Evolutionary conservation across 1,284 basidiomycete genomes (phyloP).

Genomic region (Termitomyces sp.): DNA sequence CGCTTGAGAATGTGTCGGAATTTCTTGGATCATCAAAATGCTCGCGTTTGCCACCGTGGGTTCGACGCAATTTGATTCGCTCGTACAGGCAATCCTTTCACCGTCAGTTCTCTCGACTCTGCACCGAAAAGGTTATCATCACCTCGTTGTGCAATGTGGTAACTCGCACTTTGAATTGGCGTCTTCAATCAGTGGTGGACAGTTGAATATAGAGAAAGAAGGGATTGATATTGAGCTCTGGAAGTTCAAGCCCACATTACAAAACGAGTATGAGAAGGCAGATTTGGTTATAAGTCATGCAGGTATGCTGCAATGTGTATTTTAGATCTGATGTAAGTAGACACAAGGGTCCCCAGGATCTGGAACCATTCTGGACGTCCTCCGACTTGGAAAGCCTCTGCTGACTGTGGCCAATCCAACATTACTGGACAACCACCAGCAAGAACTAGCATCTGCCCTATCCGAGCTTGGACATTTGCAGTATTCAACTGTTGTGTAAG

Average conservation of each 20-base stretch:
- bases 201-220: conserved; percentile 27
- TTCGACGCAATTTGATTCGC: conserved; percentile 80
- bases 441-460: conserved; percentile 79
- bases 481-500: conserved; percentile 58
- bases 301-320: conserved; percentile 46
- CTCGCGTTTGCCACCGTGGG: conserved; percentile 83
- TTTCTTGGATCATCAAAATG: conserved; percentile 32
- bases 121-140: conserved; percentile 46
- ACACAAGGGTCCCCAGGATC: conserved; percentile 57
- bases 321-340: background rate
- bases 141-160: conserved; percentile 75
- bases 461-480: conserved; percentile 57
- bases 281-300: conserved; percentile 90
- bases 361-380: conserved; percentile 88
- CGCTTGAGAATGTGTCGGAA: conserved; percentile 12
- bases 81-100: conserved; percentile 64
- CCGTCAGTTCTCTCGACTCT: conserved; percentile 52
- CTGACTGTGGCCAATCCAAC: conserved; percentile 89
- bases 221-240: conserved; percentile 60
- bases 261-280: conserved; percentile 57
- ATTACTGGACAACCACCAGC: conserved; percentile 91
- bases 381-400: conserved; percentile 70
- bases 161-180: conserved; percentile 37
- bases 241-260: conserved; percentile 70
- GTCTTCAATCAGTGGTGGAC: conserved; percentile 21